Base-by-base conservation (phyloP, 441 rosid species). In the Dalechampia spathulata region DNA sequence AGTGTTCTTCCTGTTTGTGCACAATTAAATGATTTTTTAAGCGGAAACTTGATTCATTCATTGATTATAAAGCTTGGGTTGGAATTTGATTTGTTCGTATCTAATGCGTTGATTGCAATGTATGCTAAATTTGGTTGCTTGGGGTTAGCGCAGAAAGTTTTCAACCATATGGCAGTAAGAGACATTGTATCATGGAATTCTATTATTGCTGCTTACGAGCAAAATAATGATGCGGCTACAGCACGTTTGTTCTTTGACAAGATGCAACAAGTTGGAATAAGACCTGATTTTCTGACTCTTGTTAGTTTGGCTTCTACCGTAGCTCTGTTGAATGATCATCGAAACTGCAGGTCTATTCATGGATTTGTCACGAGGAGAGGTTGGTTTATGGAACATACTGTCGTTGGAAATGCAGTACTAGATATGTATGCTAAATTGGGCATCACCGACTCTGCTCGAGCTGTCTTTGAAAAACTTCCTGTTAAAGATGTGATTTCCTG, bases 151-250 rank as follows among this genome's bases (percentile, higher is more conserved):
- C 62, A 59, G 39, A 68, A 55, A 48, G 74, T 85, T 59, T 78
- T 88, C 60, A 76, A 83, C 60, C 62, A 64, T 57, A 88, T 85
- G 85, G 39, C 38, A 25, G 61, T 41, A 37, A 83, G 74, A 60
- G 96, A 83, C 72, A 61, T 81, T 41, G 83, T 85, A 50, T 85
- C 96, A 2, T 85, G 96, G 96, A 88, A 88, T 74, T 85, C 94
- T 1, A 77, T 88, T 41, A 78, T 83, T 61, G 78, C 85, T 39
- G 87, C 91, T 50, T 78, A 78, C 44, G 94, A 83, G 73, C 82
- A 83, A 70, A 81, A 81, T 71, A 65, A 74, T 36, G 72, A 78
- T 59, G 85, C 83, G 2, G 44, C 55, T 49, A 67, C 59, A 41
- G 96, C 84, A 34, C 62, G 61, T 36, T n/a, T 32, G 48, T 58